phyloP scores from a whole-genome alignment of 2,329 filamentous ascomycete species.

The Fusarium sp. region DNA sequence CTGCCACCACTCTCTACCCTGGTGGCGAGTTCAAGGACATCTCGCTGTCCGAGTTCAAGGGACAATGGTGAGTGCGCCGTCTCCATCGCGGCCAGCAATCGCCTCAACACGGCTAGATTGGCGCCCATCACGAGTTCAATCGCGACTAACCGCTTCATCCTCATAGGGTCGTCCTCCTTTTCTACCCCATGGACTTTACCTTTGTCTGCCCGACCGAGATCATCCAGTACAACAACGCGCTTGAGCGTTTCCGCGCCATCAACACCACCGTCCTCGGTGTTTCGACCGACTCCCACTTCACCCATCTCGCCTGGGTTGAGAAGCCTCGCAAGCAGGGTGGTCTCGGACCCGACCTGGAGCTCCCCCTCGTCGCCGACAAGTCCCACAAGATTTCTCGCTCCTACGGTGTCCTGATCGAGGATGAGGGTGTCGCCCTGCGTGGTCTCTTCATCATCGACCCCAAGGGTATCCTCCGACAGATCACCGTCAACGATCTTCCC shows the following conservation, averaged over 20 bases:
- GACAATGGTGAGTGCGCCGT: slow-evolving; percentile 57
- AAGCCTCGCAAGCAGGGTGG: slow-evolving; percentile 71
- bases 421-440: slow-evolving; percentile 72
- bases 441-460: slow-evolving; percentile 76
- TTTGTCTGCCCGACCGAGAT: slow-evolving; percentile 77
- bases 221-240: slow-evolving; percentile 72
- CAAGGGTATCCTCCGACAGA: slow-evolving; percentile 70
- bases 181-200: slow-evolving; percentile 77
- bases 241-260: slow-evolving; percentile 69
- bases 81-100: neutral
- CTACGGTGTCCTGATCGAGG: slow-evolving; percentile 74
- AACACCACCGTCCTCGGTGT: slow-evolving; percentile 71
- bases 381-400: slow-evolving; percentile 69
- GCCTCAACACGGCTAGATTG: neutral
- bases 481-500: slow-evolving; percentile 74
- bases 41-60: slow-evolving; percentile 57
- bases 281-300: slow-evolving; percentile 71
- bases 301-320: slow-evolving; percentile 68
- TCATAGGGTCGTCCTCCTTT: slow-evolving; percentile 72
- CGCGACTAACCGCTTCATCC: neutral
- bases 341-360: slow-evolving; percentile 68
- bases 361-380: slow-evolving; percentile 73
- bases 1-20: slow-evolving; percentile 62
- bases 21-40: slow-evolving; percentile 62
- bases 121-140: neutral